Conservation (phyloP, 202 grass and related monocot species). For the Carex sylvatica region DNA sequence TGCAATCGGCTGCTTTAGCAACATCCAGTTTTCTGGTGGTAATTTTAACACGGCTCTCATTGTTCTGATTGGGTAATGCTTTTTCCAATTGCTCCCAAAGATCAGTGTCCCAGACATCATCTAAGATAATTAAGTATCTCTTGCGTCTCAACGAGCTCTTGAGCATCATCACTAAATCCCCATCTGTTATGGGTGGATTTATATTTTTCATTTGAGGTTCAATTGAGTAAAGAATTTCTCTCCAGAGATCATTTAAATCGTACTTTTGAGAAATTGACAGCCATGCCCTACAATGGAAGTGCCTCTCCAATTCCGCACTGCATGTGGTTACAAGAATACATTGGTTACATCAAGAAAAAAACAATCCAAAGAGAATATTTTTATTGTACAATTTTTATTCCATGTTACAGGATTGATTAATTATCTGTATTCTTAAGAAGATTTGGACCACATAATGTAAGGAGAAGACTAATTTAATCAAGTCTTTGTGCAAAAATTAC, state of each 20-base stretch:
- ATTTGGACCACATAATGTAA: too few species aligned
- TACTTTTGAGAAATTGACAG: slow-evolving; percentile 1
- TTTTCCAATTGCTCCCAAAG: neutral
- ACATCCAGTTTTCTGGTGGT: slow-evolving; percentile 7
- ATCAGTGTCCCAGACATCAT: slow-evolving; percentile 6
- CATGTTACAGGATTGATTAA: too few species aligned
- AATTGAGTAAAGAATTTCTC: neutral
- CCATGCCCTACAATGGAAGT: neutral
- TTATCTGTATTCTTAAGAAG: too few species aligned
- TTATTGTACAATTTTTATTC: too few species aligned
- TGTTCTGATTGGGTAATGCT: neutral
- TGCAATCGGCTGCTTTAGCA: neutral
- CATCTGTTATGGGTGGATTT: neutral
- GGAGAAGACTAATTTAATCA: too few species aligned
- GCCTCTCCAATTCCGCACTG: neutral
- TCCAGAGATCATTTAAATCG: neutral
- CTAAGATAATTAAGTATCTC: slow-evolving; percentile 23
- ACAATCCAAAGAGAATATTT: too few species aligned
- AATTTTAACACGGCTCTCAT: slow-evolving; percentile 16
- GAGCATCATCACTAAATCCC: neutral
- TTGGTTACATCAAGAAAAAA: too few species aligned
- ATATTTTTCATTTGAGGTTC: neutral
- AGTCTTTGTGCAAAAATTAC: too few species aligned
- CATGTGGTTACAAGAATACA: too few species aligned
- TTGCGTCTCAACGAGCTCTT: neutral